Evolutionary conservation across 176 grass and related monocot genomes (phyloP).

Genomic region (Musa beccarii): DNA sequence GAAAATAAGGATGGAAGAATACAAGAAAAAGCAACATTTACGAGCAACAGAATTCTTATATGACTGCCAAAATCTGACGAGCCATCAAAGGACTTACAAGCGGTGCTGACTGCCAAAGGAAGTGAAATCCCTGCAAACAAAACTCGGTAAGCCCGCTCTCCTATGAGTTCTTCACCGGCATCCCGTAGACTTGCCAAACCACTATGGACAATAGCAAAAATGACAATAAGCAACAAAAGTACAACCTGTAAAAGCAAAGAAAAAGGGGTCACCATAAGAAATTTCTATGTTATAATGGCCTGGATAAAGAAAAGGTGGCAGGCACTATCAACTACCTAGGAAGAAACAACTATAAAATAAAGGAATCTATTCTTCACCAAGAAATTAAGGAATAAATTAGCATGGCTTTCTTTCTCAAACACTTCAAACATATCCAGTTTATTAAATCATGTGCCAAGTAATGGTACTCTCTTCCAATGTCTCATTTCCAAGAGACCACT

Average conservation of each 20-base stretch:
- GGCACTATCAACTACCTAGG: too few relatives aligned
- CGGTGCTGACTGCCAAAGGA: constrained; percentile 68
- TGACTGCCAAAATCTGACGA: constrained; percentile 4
- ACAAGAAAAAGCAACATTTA: neutral
- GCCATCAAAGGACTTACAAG: constrained; percentile 43
- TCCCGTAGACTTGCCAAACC: constrained; percentile 80
- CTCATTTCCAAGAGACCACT: too few relatives aligned
- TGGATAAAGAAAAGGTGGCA: neutral
- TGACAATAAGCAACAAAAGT: constrained; percentile 58
- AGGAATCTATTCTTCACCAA: neutral
- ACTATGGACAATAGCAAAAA: constrained; percentile 86
- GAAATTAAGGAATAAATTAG: neutral
- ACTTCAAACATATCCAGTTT: neutral
- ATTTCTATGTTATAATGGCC: neutral
- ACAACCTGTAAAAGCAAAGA: constrained; percentile 42
- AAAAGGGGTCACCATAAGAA: neutral
- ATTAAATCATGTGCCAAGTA: neutral
- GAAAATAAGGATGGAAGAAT: neutral
- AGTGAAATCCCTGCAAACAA: constrained; percentile 87
- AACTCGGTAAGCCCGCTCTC: constrained; percentile 72
- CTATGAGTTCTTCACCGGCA: constrained; percentile 71
- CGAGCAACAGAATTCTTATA: neutral
- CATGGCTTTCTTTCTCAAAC: neutral
- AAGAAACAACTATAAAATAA: constrained; percentile 4
- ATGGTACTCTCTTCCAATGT: too few relatives aligned